These are phyloP conservation scores for Dendrothele bispora DNA, from an alignment of 768 basidiomycete species.

Conservation along the genomic window DNA sequence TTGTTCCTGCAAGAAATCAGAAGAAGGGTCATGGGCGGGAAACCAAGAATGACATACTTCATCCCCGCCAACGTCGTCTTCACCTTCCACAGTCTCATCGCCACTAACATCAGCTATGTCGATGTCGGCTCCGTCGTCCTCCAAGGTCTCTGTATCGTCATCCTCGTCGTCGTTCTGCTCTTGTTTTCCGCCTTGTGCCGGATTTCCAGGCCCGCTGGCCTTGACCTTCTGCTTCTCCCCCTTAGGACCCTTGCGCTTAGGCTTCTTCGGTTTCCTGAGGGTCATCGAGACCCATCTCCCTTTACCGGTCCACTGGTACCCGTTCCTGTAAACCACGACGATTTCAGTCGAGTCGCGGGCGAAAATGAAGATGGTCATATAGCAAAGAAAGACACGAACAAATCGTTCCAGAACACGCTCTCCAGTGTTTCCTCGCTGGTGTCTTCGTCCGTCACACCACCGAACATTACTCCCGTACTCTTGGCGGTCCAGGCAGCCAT, in stretches of 20 bases:
- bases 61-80: no score
- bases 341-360: no score
- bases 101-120: no score
- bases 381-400: conserved; percentile 44
- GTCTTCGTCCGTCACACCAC: conserved; percentile 87
- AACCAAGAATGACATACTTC: no score
- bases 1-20: no score
- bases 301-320: conserved; percentile 71
- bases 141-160: conserved; percentile 13
- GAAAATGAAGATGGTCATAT: no score
- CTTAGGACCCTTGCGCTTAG: conserved; percentile 52
- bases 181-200: conserved; percentile 14
- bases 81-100: no score
- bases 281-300: conserved; percentile 79
- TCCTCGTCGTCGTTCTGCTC: conserved; percentile 20
- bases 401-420: conserved; percentile 84
- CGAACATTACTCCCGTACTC: conserved; percentile 76
- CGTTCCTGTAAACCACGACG: conserved; percentile 51
- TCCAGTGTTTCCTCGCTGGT: conserved; percentile 80
- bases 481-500: conserved; percentile 80
- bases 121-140: not conserved
- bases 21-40: no score
- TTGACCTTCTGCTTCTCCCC: conserved; percentile 43
- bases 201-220: conserved; percentile 3
- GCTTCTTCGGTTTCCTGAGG: conserved; percentile 63